Conservation (phyloP, 495 filamentous ascomycete genomes). For the Pyrenula massariospora region DNA sequence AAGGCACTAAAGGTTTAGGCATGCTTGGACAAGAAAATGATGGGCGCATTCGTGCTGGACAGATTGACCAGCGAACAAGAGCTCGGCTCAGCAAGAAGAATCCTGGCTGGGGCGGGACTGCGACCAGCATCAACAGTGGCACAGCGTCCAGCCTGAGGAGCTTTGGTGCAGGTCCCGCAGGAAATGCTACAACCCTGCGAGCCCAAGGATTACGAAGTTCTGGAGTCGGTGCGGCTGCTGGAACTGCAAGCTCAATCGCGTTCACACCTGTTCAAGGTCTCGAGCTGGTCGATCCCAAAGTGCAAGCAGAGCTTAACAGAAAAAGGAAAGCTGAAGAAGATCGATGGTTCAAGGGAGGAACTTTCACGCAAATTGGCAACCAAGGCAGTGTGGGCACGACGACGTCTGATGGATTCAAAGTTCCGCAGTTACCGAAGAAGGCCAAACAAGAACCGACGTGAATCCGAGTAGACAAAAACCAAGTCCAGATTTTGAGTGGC, state of each 20-base stretch:
- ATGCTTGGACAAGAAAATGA: constrained; percentile 88
- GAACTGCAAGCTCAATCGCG: constrained; percentile 78
- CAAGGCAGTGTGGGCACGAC: constrained; percentile 17
- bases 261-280: constrained; percentile 93
- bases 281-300: constrained; percentile 91
- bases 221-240: constrained; percentile 52
- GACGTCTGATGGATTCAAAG: constrained; percentile 32
- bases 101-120: constrained; percentile 81
- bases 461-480: too few species aligned
- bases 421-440: constrained; percentile 32
- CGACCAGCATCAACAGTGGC: constrained; percentile 47
- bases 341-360: constrained; percentile 89
- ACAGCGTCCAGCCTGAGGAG: constrained; percentile 68
- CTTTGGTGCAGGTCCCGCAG: constrained; percentile 50
- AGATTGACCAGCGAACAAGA: constrained; percentile 86
- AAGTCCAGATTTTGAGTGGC: neutral
- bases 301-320: constrained; percentile 63
- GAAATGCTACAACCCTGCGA: constrained; percentile 53
- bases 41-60: constrained; percentile 72
- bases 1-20: constrained; percentile 76
- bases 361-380: constrained; percentile 80
- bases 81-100: constrained; percentile 91
- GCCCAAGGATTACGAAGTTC: constrained; percentile 62
- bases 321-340: constrained; percentile 93
- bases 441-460: constrained; percentile 14